A percentile compares a stretch with the other conserved stretches of the same genome.
These are phyloP conservation scores for Trichomonas tenax DNA, from an alignment of 208 protist species.

Conservation along the genomic window DNA sequence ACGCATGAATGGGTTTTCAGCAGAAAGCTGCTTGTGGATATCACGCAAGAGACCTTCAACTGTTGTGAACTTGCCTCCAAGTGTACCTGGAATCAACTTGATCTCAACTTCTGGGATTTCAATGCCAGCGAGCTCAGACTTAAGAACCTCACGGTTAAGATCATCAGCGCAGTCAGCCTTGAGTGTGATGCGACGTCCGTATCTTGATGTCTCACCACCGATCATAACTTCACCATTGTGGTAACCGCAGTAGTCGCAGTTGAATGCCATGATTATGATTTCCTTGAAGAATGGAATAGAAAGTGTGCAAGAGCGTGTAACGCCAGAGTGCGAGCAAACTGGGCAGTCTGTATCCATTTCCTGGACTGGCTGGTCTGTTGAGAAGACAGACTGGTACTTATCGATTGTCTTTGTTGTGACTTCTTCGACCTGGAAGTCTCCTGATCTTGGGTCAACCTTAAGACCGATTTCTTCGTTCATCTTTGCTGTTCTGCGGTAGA, in stretches of 20 bases:
- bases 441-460: background rate
- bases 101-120: background rate
- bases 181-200: background rate
- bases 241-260: background rate
- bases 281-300: background rate
- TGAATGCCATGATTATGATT: slow-evolving; percentile 4
- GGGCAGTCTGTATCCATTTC: background rate
- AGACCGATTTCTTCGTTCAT: background rate
- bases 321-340: background rate
- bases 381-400: background rate
- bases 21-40: background rate
- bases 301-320: background rate
- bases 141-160: background rate
- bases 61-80: slow-evolving; percentile 13
- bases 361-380: background rate
- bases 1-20: background rate
- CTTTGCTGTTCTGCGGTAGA: background rate
- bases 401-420: background rate
- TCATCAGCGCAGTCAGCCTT: background rate
- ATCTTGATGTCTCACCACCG: background rate
- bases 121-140: background rate
- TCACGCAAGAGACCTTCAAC: background rate
- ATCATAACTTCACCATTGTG: slow-evolving; percentile 8
- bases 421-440: background rate
- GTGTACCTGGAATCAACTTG: background rate